phyloP scores from a whole-genome alignment of 352 stramenopile genomes.

The Phytophthora lateralis region DNA sequence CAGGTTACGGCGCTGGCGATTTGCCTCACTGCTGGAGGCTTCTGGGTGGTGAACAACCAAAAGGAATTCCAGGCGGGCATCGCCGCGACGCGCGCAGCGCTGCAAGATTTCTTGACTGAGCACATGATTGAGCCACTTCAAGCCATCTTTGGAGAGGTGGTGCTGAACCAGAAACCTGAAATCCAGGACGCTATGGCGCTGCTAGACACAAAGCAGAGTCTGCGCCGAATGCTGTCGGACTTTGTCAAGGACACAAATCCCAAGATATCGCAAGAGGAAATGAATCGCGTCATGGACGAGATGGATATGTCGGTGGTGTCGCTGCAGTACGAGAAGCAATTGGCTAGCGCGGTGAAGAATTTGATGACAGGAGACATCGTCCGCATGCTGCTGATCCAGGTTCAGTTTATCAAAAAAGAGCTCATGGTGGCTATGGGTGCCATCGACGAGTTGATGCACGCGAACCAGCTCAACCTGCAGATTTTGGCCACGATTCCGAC shows the following conservation, averaged over 20 bases:
- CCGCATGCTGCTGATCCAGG: slow-evolving; percentile 87
- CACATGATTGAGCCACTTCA: slow-evolving; percentile 82
- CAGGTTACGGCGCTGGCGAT: slow-evolving; percentile 62
- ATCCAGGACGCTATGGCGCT: slow-evolving; percentile 83
- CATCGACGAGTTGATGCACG: slow-evolving; percentile 89
- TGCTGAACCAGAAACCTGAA: slow-evolving; percentile 85
- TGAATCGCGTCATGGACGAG: slow-evolving; percentile 56
- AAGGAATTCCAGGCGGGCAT: slow-evolving; percentile 62
- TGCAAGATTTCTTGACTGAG: slow-evolving; percentile 78
- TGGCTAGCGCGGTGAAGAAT: slow-evolving; percentile 70
- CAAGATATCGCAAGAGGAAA: slow-evolving; percentile 39
- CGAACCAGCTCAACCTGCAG: slow-evolving; percentile 88
- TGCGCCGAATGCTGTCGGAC: slow-evolving; percentile 82
- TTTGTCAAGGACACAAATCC: slow-evolving; percentile 82
- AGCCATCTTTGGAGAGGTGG: slow-evolving; percentile 78
- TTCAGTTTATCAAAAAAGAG: slow-evolving; percentile 92
- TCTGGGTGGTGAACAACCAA: slow-evolving; percentile 76
- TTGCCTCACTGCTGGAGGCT: slow-evolving; percentile 55
- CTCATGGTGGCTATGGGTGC: slow-evolving; percentile 88
- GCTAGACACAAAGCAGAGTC: slow-evolving; percentile 79
- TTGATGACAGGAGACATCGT: slow-evolving; percentile 87
- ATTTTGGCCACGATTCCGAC: slow-evolving; percentile 86
- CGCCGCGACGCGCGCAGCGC: slow-evolving; percentile 37
- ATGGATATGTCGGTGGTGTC: slow-evolving; percentile 85
- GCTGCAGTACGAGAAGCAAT: slow-evolving; percentile 72